These are phyloP conservation scores for Cenchrus purpureus DNA, from an alignment of 176 grass and related monocot genomes.

Conservation along the genomic window DNA sequence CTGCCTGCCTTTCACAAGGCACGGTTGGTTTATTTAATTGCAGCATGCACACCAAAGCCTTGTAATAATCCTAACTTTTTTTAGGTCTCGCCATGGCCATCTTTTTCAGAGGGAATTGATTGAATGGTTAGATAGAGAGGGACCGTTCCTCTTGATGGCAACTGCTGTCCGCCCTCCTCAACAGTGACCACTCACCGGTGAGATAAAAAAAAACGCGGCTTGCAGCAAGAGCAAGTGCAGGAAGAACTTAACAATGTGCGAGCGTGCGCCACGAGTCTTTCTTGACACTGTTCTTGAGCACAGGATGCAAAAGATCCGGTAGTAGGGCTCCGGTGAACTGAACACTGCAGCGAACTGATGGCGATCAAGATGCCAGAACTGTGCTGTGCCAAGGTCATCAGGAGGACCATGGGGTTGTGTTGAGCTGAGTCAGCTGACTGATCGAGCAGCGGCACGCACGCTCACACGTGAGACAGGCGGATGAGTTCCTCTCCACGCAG, in stretches of 20 bases:
- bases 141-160: slow-evolving; percentile 39
- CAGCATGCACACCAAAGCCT: neutral
- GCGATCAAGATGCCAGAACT: neutral
- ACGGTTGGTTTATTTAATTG: slow-evolving; percentile 18
- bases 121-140: slow-evolving; percentile 29
- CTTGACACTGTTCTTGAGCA: neutral
- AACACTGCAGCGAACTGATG: neutral
- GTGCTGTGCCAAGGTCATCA: neutral
- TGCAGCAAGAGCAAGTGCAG: neutral
- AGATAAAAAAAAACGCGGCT: neutral
- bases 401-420: neutral
- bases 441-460: neutral
- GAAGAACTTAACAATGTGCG: neutral
- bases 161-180: slow-evolving; percentile 38
- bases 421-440: no score
- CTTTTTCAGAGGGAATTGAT: neutral
- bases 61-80: neutral
- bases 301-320: neutral
- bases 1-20: neutral
- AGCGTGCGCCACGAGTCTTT: neutral
- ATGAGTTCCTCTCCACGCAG: neutral
- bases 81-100: neutral
- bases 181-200: slow-evolving; percentile 36
- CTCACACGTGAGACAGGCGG: slow-evolving; percentile 3
- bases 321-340: neutral